phyloP scores from a whole-genome alignment of 331 rosid species.

The Spiraea crenata region DNA sequence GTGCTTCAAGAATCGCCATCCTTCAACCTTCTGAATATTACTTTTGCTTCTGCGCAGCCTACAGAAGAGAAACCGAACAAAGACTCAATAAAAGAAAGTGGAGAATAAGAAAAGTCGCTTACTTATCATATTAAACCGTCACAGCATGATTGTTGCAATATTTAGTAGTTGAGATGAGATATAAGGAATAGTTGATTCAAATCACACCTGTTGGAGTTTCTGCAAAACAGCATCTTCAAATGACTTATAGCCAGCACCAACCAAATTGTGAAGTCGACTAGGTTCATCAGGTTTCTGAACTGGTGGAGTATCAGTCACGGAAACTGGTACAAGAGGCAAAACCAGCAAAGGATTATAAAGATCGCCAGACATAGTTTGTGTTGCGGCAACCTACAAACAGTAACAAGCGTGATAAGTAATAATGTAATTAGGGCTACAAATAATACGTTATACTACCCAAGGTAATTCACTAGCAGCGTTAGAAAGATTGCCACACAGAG shows the following conservation, averaged over 20 bases:
- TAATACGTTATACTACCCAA: neutral
- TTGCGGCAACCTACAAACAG: constrained; percentile 61
- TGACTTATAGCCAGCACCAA: constrained; percentile 77
- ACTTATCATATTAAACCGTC: neutral
- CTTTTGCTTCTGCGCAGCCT: constrained; percentile 73
- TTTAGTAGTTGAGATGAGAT: constrained; percentile 1
- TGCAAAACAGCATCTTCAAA: constrained; percentile 75
- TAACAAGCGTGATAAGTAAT: neutral
- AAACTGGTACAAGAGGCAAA: constrained; percentile 63
- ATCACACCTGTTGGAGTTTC: constrained; percentile 71
- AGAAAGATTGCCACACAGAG: neutral
- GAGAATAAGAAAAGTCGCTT: neutral
- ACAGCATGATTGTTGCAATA: neutral
- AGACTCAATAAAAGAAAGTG: constrained; percentile 17
- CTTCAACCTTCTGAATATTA: constrained; percentile 14
- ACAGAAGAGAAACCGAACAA: constrained; percentile 25
- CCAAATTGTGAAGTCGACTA: constrained; percentile 45
- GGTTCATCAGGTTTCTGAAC: constrained; percentile 42
- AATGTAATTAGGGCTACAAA: too few relatives aligned
- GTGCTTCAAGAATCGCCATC: constrained; percentile 8
- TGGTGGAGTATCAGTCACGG: constrained; percentile 39
- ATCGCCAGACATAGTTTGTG: constrained; percentile 56
- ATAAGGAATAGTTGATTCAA: neutral
- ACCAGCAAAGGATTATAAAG: constrained; percentile 76
- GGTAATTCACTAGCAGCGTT: constrained; percentile 14